Evolutionary conservation across 257 asterid genomes (phyloP), one percentile per base, ranked within the genome.

Genomic region (Gentiana straminea): DNA sequence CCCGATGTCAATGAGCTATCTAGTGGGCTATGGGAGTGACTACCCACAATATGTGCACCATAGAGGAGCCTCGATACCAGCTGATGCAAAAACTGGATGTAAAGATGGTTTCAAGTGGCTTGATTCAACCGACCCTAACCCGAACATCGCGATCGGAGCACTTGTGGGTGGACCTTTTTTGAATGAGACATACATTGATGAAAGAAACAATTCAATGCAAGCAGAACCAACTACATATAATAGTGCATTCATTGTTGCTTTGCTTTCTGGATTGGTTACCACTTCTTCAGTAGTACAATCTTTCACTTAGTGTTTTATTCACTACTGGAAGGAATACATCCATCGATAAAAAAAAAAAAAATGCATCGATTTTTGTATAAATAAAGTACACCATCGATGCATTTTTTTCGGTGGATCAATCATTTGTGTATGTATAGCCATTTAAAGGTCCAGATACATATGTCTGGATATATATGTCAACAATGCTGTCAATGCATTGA

Each of bases 61-160:
- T 12, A 79, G 98, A 72, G 98, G 97, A 57, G 95, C 98, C 46
- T 91, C 98, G 0, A 83, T 91, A 49, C 96, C 95, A 1, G 55
- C 35, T 0, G 79, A 75, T 34, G 81, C 68, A 13, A 54, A 52
- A 38, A 74, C 94, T 0, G 69, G 77, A 38, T 91, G 97, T 84
- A 81, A 81, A 73, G 90, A 81, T 1, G 98, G 98, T 33, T 91
- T 84, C 74, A 67, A 77, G 71, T 91, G 89, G 89, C 83, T 91
- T 1, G 76, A 77, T 1, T 83, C 95, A 0, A 63, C 66, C 0
- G 51, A 75, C 5, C 90, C 94, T 0, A 91, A 91, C 47, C 98
- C 98, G 0, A 87, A 91, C 13, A 58, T 84, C 1, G 98, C 94
- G 7, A 46, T 54, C 5, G 97, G 98, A 13, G 98, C 81, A 12